Percentiles rank a stretch among this genome's conserved stretches.
phyloP scores from a whole-genome alignment of 2,329 filamentous ascomycete genomes.

The Rhynchosporium secalis region DNA sequence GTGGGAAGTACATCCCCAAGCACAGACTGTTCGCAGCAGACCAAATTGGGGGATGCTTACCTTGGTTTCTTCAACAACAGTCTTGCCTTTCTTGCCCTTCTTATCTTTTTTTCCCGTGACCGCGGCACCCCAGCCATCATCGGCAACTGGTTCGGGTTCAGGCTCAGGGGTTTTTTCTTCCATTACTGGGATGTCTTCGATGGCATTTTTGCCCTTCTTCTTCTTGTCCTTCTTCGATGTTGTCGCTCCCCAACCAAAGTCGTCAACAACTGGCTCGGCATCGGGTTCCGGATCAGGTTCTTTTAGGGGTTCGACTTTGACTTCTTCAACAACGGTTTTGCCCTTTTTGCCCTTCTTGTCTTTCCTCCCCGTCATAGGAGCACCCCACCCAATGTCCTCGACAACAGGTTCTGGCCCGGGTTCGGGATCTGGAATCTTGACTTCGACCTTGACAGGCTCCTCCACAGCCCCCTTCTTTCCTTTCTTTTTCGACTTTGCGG shows the following conservation, averaged over 20 bases:
- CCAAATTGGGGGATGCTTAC: constrained; percentile 1
- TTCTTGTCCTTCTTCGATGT: constrained; percentile 46
- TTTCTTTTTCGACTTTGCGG: constrained; percentile 37
- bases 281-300: constrained; percentile 42
- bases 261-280: constrained; percentile 36
- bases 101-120: constrained; percentile 46
- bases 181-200: constrained; percentile 41
- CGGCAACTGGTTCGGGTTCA: constrained; percentile 37
- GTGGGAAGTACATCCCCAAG: neutral
- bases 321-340: constrained; percentile 33
- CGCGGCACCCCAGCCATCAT: constrained; percentile 39
- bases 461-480: constrained; percentile 35
- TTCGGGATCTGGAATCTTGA: constrained; percentile 37
- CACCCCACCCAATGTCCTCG: constrained; percentile 26
- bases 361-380: constrained; percentile 31
- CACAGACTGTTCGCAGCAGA: neutral
- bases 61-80: constrained; percentile 28
- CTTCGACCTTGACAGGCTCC: constrained; percentile 33
- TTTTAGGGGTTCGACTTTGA: constrained; percentile 36
- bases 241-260: constrained; percentile 39
- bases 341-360: constrained; percentile 48
- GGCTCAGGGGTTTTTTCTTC: constrained; percentile 39
- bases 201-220: constrained; percentile 42
- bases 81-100: constrained; percentile 44
- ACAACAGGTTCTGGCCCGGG: constrained; percentile 39